phyloP scores from a whole-genome alignment of 2,329 filamentous ascomycete species.

The Colletotrichum sp. region DNA sequence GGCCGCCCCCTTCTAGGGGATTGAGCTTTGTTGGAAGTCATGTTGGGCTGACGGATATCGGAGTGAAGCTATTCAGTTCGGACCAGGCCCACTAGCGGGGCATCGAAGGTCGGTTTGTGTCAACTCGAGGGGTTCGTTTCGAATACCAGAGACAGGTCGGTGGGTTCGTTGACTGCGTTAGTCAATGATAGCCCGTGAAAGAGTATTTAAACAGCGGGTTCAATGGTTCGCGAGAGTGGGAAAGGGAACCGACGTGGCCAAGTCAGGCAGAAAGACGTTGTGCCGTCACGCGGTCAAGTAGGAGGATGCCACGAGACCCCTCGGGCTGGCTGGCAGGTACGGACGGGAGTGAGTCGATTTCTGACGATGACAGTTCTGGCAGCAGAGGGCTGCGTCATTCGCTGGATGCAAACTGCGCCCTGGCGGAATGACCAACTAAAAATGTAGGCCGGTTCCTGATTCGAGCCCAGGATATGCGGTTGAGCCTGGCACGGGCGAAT shows the following conservation, averaged over 20 bases:
- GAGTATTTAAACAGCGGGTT: not conserved
- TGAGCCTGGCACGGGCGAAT: constrained; percentile 1
- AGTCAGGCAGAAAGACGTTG: constrained; percentile 3
- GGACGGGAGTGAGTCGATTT: constrained; percentile 14
- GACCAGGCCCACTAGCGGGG: constrained; percentile 14
- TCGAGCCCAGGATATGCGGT: constrained; percentile 17
- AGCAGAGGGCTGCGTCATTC: constrained; percentile 18
- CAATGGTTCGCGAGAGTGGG: not conserved
- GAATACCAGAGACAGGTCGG: not conserved
- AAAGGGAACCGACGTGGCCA: not conserved
- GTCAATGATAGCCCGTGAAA: not conserved
- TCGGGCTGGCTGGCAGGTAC: constrained; percentile 5
- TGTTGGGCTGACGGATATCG: not conserved
- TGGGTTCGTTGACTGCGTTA: not conserved
- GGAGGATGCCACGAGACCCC: constrained; percentile 23
- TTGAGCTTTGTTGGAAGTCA: constrained; percentile 11
- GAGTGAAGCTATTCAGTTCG: not conserved
- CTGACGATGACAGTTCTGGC: constrained; percentile 18
- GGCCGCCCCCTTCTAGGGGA: constrained; percentile 16
- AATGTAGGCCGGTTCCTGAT: constrained; percentile 18
- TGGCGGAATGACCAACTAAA: constrained; percentile 19
- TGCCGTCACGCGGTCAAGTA: constrained; percentile 24
- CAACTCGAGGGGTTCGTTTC: not conserved
- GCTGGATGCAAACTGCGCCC: constrained; percentile 17
- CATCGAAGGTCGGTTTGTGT: not conserved